phyloP scores from a whole-genome alignment of 116 monocot species.

The Iris pallida region DNA sequence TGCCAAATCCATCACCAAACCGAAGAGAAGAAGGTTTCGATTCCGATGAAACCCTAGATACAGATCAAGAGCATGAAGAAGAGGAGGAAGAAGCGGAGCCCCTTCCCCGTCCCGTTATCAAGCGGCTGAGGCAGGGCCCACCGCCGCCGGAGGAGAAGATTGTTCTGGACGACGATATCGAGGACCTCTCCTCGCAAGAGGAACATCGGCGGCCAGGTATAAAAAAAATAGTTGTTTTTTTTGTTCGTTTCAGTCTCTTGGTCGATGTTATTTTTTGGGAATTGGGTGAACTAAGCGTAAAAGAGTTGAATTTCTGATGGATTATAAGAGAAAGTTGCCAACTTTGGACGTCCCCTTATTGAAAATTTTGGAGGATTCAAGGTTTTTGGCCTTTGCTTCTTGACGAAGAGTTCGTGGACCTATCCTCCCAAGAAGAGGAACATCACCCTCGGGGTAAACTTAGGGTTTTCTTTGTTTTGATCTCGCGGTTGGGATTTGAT shows the following conservation, averaged over 20 bases:
- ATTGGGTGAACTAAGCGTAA: background rate
- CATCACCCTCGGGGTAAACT: no score
- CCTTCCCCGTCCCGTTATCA: conserved; percentile 26
- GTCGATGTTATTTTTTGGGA: background rate
- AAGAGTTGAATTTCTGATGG: background rate
- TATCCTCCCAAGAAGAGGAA: no score
- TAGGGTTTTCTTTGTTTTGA: no score
- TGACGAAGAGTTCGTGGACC: background rate
- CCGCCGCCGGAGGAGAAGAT: background rate
- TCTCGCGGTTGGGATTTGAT: no score
- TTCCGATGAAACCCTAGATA: background rate
- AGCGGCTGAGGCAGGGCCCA: conserved; percentile 48
- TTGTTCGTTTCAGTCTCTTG: background rate
- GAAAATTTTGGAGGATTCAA: background rate
- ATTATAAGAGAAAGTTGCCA: no score
- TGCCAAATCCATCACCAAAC: conserved; percentile 1
- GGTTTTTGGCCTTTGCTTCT: background rate
- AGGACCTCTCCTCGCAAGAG: conserved; percentile 70
- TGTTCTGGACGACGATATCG: conserved; percentile 63
- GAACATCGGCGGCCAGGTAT: conserved; percentile 7
- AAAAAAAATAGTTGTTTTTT: background rate
- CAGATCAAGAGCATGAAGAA: background rate
- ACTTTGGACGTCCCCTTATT: background rate
- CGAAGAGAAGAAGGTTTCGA: conserved; percentile 2
- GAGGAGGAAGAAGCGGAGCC: conserved; percentile 5